Evolutionary conservation across 2,329 filamentous ascomycete species (phyloP).

Genomic region (Magnaporthiopsis rhizophila): DNA sequence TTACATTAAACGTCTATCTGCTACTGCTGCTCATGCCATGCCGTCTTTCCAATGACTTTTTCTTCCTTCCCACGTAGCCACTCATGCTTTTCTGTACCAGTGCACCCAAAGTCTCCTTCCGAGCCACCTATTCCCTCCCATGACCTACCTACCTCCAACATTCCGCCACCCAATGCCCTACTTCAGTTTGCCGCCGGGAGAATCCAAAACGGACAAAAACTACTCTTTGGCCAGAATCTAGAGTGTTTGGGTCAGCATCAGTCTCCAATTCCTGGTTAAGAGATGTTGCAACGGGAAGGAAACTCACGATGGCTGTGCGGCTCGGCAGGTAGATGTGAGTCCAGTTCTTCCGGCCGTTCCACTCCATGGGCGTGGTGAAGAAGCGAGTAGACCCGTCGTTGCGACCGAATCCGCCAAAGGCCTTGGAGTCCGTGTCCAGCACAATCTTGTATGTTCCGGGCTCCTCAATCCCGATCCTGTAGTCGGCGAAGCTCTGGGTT

Average conservation of each 20-base stretch:
- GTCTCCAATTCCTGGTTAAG: too few relatives aligned
- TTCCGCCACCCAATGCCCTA: neutral
- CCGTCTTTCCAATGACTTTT: neutral
- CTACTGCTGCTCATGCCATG: too few relatives aligned
- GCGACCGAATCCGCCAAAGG: constrained; percentile 71
- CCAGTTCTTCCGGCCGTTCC: constrained; percentile 88
- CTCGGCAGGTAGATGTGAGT: constrained; percentile 85
- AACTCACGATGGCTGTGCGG: constrained; percentile 70
- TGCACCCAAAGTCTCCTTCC: neutral
- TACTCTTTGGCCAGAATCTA: neutral
- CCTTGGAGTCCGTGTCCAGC: constrained; percentile 69
- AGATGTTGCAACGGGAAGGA: neutral
- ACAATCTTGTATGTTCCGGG: constrained; percentile 82
- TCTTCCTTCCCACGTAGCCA: neutral
- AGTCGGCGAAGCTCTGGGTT: constrained; percentile 78
- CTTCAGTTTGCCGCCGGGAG: neutral
- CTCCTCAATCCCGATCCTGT: constrained; percentile 79
- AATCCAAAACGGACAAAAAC: neutral
- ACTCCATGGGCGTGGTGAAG: constrained; percentile 83
- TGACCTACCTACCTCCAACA: neutral
- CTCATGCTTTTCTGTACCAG: neutral
- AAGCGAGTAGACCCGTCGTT: constrained; percentile 76
- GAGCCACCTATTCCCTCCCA: neutral
- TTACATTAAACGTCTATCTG: too few relatives aligned
- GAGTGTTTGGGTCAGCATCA: neutral